Conservation (phyloP, 345 rosid genomes). For the Iberis pinnata region DNA sequence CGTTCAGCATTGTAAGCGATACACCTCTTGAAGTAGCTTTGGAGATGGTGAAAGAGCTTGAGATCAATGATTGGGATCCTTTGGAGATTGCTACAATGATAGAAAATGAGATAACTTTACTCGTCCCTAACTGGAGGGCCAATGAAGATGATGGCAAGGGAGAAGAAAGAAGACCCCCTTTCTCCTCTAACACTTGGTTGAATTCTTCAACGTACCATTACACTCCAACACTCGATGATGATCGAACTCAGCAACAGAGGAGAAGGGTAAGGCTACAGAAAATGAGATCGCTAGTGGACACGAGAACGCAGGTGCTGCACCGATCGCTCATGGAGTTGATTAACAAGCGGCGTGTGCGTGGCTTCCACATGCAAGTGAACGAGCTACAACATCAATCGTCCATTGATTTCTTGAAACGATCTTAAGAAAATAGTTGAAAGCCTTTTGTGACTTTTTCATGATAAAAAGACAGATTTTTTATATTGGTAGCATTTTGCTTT, state of each 20-base stretch:
- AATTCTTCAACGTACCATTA: too few relatives aligned
- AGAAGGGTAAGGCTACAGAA: conserved; percentile 30
- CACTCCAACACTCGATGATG: too few relatives aligned
- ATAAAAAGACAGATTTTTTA: not conserved
- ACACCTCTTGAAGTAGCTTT: conserved; percentile 80
- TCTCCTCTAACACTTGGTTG: too few relatives aligned
- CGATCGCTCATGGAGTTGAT: conserved; percentile 66
- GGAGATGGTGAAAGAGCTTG: conserved; percentile 94
- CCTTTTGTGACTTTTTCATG: too few relatives aligned
- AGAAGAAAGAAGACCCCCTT: too few relatives aligned
- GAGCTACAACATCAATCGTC: conserved; percentile 18
- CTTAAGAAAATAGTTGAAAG: too few relatives aligned
- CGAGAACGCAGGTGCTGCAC: conserved; percentile 69
- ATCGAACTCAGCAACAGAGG: conserved; percentile 24
- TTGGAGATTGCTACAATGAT: conserved; percentile 68
- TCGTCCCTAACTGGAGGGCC: conserved; percentile 75
- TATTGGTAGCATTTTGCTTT: too few relatives aligned
- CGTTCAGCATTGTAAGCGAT: conserved; percentile 78
- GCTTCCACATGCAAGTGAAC: not conserved
- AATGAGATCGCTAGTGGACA: conserved; percentile 54
- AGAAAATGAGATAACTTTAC: conserved; percentile 64
- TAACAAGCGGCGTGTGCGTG: conserved; percentile 46
- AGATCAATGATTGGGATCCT: conserved; percentile 88
- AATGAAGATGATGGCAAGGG: too few relatives aligned
- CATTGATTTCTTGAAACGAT: conserved; percentile 20